Base-by-base conservation (phyloP, 1,139 yeast species). In the Kurtzmaniella quercitrusa region DNA sequence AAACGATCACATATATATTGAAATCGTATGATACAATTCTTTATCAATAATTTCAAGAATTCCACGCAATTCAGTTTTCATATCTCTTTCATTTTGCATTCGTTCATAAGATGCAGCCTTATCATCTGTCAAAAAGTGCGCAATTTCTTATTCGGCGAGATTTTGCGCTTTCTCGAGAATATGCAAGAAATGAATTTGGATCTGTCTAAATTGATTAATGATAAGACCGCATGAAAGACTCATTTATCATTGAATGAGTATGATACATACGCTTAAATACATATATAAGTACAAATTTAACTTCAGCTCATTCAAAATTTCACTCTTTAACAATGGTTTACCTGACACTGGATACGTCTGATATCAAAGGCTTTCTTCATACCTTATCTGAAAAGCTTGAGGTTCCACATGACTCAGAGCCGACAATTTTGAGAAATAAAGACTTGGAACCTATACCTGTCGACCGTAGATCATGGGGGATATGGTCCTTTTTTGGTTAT, bases 381-480 rank as follows among this genome's bases (percentile, higher is more conserved):
- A 12, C 11, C 4, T 11, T 18, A 9, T 5, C 40, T 14, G 38
- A 39, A n/a, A 35, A 17, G 12, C 33, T 44, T 7, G 43, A 44
- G 33, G 47, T 44, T 21, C 47, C 47, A 9, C 47, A 44, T 28
- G 47, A 44, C 7, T 19, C 37, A 14, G 41, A 44, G 18, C 47
- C 47, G 12, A 44, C 47, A 3, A 37, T 42, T 7, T 37, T 44
- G 12, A 9, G 38, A 6, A 54, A 52, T 40, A 46, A 47, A 12
- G 59, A 55, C 39, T 38, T 55, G 14, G 55, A 50, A 23, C 61
- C 61, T 8, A 54, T 56, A 50, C 54, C 52, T 3, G 51, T 51
- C 1, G 12, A 15, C 2, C 45, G 60, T 42, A 43, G 61, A 37
- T 44, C 45, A 2, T 57, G 61, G 61, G 57, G 59, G n/a, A 44